A percentile compares a stretch with the other conserved stretches of the same genome.
Conservation (phyloP, 2,329 filamentous ascomycete genomes). For the Hymenoscyphus fraxineus region DNA sequence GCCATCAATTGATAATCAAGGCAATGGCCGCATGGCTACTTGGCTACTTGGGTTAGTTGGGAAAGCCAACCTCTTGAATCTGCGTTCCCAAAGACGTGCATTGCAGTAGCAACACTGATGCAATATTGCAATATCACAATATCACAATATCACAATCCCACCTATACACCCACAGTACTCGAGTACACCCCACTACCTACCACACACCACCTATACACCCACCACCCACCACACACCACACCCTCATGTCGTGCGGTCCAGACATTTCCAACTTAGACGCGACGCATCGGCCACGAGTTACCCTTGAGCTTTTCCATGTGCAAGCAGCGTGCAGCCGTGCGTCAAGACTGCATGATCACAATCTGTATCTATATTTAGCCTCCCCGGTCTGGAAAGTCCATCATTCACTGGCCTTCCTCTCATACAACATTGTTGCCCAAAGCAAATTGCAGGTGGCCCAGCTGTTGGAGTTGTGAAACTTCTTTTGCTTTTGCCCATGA, state of each 20-base stretch:
- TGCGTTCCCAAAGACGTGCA: background rate
- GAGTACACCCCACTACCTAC: background rate
- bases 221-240: background rate
- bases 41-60: background rate
- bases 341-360: background rate
- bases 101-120: background rate
- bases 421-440: background rate
- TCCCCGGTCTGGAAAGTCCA: background rate
- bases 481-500: background rate
- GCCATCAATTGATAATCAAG: background rate
- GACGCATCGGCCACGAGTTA: slow-evolving; percentile 5
- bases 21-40: background rate
- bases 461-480: slow-evolving; percentile 5
- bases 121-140: background rate
- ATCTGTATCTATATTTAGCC: background rate
- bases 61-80: background rate
- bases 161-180: background rate
- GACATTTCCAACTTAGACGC: background rate
- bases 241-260: background rate
- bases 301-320: background rate
- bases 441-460: background rate
- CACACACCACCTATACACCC: background rate
- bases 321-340: slow-evolving; percentile 3
- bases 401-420: background rate
- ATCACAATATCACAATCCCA: background rate